These are phyloP conservation scores for Karstenula rhodostoma DNA, from an alignment of 2,329 filamentous ascomycete genomes.

Conservation along the genomic window DNA sequence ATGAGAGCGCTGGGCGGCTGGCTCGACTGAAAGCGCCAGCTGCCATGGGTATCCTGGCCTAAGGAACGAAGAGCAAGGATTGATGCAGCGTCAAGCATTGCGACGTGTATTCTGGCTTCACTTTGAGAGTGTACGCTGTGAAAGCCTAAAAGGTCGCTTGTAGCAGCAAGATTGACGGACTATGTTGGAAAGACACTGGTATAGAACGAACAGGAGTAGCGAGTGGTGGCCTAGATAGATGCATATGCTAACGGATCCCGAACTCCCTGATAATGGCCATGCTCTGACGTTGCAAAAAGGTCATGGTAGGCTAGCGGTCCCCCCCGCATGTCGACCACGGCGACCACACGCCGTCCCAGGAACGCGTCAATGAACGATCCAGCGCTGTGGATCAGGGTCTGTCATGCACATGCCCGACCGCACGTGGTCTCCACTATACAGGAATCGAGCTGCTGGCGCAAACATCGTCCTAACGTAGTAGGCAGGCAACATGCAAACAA, in stretches of 20 bases:
- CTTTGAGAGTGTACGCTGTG: background rate
- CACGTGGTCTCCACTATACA: background rate
- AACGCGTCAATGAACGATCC: background rate
- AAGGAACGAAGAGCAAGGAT: background rate
- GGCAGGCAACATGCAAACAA: no score
- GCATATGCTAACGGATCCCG: background rate
- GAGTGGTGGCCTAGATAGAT: background rate
- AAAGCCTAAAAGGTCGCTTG: background rate
- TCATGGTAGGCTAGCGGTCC: background rate
- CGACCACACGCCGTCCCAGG: background rate
- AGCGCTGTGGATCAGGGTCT: background rate
- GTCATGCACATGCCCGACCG: background rate
- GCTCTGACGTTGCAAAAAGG: background rate
- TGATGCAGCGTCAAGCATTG: background rate
- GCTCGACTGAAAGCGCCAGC: background rate
- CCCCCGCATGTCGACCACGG: background rate
- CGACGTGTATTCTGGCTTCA: background rate
- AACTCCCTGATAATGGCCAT: background rate
- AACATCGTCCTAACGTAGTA: no score
- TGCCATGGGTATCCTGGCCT: background rate
- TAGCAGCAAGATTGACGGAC: background rate
- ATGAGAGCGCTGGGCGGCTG: background rate
- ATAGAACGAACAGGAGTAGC: background rate
- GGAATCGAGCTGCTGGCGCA: no score
- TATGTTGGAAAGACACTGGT: background rate